Conservation (phyloP, 345 rosid species). For the Rhizophora apiculata region DNA sequence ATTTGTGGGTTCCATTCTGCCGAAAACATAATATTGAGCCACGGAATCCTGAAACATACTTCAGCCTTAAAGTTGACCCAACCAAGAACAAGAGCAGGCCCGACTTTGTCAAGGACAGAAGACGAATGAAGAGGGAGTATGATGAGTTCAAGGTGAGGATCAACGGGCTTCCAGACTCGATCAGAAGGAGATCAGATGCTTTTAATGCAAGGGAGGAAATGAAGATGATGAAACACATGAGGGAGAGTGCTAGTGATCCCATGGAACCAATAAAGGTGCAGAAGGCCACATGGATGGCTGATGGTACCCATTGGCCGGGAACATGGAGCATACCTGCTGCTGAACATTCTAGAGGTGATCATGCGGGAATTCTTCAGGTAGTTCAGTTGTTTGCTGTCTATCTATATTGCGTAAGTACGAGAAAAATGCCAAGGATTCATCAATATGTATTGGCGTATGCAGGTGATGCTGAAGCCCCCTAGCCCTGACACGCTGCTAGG, state of each 20-base stretch:
- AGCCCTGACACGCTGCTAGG: slow-evolving; percentile 66
- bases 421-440: neutral
- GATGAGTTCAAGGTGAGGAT: slow-evolving; percentile 94
- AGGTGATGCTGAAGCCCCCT: slow-evolving; percentile 95
- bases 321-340: slow-evolving; percentile 55
- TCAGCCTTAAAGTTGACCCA: slow-evolving; percentile 74
- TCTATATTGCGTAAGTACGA: neutral
- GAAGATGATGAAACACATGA: slow-evolving; percentile 75
- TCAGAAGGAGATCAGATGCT: slow-evolving; percentile 88
- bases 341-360: slow-evolving; percentile 92
- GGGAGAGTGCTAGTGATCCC: slow-evolving; percentile 73
- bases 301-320: slow-evolving; percentile 98
- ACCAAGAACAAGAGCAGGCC: slow-evolving; percentile 79
- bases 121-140: slow-evolving; percentile 78
- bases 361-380: slow-evolving; percentile 81
- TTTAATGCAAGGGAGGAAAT: slow-evolving; percentile 96
- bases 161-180: slow-evolving; percentile 84
- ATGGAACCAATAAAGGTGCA: slow-evolving; percentile 60
- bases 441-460: neutral
- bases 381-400: neutral
- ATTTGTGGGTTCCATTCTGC: slow-evolving; percentile 92
- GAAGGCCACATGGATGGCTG: slow-evolving; percentile 99
- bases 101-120: slow-evolving; percentile 89
- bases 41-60: slow-evolving; percentile 79
- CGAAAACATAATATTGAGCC: slow-evolving; percentile 86